Evolutionary conservation across 1,284 basidiomycete genomes (phyloP).

Genomic region (Prillingera fragicola): DNA sequence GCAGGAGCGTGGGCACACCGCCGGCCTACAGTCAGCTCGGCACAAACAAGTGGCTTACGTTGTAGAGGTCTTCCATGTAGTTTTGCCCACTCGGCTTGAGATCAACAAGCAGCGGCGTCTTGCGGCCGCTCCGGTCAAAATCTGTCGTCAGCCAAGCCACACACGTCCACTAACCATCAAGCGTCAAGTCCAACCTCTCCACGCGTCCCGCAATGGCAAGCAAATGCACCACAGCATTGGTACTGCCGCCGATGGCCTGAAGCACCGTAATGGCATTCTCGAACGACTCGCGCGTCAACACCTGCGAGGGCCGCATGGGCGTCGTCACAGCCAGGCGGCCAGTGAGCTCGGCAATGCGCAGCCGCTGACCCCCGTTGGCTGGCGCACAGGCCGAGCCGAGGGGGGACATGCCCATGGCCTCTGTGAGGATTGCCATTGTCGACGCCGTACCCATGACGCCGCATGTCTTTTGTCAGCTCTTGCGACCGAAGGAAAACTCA

Average conservation of each 20-base stretch:
- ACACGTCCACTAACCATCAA: slow-evolving; percentile 31
- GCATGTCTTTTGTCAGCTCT: slow-evolving; percentile 29
- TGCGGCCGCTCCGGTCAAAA: slow-evolving; percentile 45
- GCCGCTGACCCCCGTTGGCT: slow-evolving; percentile 36
- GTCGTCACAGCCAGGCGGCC: slow-evolving; percentile 24
- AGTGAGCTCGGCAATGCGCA: slow-evolving; percentile 39
- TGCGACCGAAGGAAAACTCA: slow-evolving; percentile 11
- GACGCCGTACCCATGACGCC: slow-evolving; percentile 47
- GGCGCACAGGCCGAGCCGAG: slow-evolving; percentile 41
- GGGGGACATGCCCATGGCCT: slow-evolving; percentile 42
- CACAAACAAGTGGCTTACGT: slow-evolving; percentile 7
- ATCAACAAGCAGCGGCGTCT: slow-evolving; percentile 48
- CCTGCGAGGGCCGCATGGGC: slow-evolving; percentile 41
- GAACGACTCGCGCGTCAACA: slow-evolving; percentile 47
- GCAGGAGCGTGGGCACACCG: slow-evolving; percentile 44
- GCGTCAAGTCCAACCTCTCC: slow-evolving; percentile 42
- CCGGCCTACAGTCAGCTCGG: slow-evolving; percentile 32
- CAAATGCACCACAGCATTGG: slow-evolving; percentile 50
- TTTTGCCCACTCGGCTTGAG: slow-evolving; percentile 50
- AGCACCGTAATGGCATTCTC: slow-evolving; percentile 50
- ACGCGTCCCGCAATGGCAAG: slow-evolving; percentile 49
- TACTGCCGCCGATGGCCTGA: slow-evolving; percentile 49
- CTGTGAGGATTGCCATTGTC: slow-evolving; percentile 45
- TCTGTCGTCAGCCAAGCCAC: slow-evolving; percentile 17
- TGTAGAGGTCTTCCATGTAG: slow-evolving; percentile 51